phyloP scores from a whole-genome alignment of 2,329 filamentous ascomycete species.

The Leptographium radiaticola region DNA sequence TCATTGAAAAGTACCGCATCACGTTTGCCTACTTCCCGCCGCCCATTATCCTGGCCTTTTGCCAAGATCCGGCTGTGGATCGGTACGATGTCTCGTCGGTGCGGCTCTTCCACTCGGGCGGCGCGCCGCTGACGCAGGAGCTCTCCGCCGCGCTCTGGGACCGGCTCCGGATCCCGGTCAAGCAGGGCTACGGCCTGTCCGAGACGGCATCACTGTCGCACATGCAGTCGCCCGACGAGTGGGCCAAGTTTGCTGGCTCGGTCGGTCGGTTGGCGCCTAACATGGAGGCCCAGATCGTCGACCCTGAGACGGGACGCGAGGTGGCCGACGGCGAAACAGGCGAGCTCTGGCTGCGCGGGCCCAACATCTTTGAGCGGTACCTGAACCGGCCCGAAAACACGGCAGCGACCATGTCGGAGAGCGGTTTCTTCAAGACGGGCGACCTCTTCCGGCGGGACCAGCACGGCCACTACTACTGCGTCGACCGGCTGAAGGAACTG shows the following conservation, averaged over 20 bases:
- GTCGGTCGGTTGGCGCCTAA: constrained; percentile 70
- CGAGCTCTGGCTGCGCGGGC: constrained; percentile 67
- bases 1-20: constrained; percentile 62
- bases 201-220: constrained; percentile 76
- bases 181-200: constrained; percentile 84
- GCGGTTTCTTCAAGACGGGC: constrained; percentile 84
- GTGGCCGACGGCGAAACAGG: constrained; percentile 46
- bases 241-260: constrained; percentile 62
- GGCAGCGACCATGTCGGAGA: constrained; percentile 53
- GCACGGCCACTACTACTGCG: constrained; percentile 77
- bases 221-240: constrained; percentile 60
- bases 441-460: constrained; percentile 71
- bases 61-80: constrained; percentile 64
- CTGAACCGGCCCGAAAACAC: constrained; percentile 61
- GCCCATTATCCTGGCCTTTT: constrained; percentile 66
- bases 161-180: constrained; percentile 65
- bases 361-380: constrained; percentile 71
- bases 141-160: constrained; percentile 64
- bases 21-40: constrained; percentile 76
- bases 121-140: constrained; percentile 71
- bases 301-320: constrained; percentile 36
- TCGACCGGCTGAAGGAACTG: constrained; percentile 65
- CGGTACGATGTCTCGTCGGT: constrained; percentile 71
- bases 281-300: constrained; percentile 70
- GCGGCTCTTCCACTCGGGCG: constrained; percentile 76